Percentiles rank a stretch among this genome's conserved stretches.
Evolutionary conservation across 129 eudicot species (phyloP).

Genomic region (Pittosporum tobira): DNA sequence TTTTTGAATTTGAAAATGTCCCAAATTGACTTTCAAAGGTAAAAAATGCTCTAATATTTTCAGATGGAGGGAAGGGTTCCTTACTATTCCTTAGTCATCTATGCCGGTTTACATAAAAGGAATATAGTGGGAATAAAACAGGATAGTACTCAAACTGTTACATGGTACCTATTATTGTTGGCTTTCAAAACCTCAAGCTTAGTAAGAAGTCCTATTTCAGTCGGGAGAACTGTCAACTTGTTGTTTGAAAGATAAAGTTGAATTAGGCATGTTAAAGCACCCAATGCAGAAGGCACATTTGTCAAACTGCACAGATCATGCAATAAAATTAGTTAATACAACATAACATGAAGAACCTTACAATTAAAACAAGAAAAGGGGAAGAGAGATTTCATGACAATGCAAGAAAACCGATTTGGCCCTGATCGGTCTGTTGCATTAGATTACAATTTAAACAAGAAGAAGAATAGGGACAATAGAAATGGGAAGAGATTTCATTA

Average conservation of each 20-base stretch:
- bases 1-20: too few species aligned
- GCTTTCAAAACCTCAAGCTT: constrained; percentile 65
- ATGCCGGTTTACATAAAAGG: not conserved
- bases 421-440: constrained; percentile 6
- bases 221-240: constrained; percentile 57
- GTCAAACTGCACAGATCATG: constrained; percentile 49
- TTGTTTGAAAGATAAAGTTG: constrained; percentile 64
- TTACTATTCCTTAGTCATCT: not conserved
- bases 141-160: not conserved
- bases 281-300: constrained; percentile 60
- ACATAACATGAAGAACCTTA: not conserved
- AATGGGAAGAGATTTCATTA: too few species aligned
- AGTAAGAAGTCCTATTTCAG: constrained; percentile 58
- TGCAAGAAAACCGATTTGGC: too few species aligned
- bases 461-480: too few species aligned
- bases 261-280: constrained; percentile 56
- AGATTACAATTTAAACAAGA: not conserved
- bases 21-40: too few species aligned
- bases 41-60: too few species aligned
- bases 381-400: too few species aligned
- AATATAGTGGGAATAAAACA: not conserved
- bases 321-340: constrained; percentile 9
- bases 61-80: too few species aligned
- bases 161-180: constrained; percentile 69
- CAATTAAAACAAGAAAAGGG: too few species aligned